Evolutionary conservation across 2,329 filamentous ascomycete species (phyloP), one percentile per base, ranked within the genome.

Genomic region (Coniochaeta sp.): DNA sequence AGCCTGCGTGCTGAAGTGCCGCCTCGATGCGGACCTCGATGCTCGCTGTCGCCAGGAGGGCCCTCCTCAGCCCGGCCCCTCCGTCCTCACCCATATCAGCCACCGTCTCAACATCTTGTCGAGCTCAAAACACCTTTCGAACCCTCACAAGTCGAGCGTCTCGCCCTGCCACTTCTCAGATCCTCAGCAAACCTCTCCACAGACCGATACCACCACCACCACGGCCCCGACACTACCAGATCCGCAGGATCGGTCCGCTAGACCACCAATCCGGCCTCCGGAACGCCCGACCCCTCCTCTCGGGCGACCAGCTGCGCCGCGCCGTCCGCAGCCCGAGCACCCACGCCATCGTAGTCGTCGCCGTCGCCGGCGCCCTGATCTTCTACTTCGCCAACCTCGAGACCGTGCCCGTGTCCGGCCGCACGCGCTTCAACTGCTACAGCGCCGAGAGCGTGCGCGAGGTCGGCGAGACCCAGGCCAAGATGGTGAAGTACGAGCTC

Each of bases 371-470:
- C 50, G 82, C 80, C 4, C 67, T 78, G 1, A 69, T 70, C 9
- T 86, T 91, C 70, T 92, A 91, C 76, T 77, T 86, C 60, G 79
- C 76, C 69, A 88, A 92, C 69, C 76, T 90, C 47, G 87, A 93
- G 71, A 82, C 81, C 34, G 89, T 93, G 16, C 89, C 89, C 1
- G 81, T 91, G 7, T 89, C 86, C 6, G 87, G 88, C 0, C 83
- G 90, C 9, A 79, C 79, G 67, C 82, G 90, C 38, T 93, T 93
- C 81, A 93, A 92, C 71, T 83, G 85, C 69, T 82, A 86, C 62
- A 77, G 76, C 38, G 76, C 84, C 7, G 77, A 78, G 24, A 71
- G 78, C 6, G 85, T 90, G 59, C 78, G 81, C 57, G 69, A 74
- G 59, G 73, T 83, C 34, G 80, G 79, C n/a, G 70, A 79, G 60